These are phyloP conservation scores for Thermothielavioides terrestris DNA, from an alignment of 495 filamentous ascomycete genomes.

Conservation along the genomic window DNA sequence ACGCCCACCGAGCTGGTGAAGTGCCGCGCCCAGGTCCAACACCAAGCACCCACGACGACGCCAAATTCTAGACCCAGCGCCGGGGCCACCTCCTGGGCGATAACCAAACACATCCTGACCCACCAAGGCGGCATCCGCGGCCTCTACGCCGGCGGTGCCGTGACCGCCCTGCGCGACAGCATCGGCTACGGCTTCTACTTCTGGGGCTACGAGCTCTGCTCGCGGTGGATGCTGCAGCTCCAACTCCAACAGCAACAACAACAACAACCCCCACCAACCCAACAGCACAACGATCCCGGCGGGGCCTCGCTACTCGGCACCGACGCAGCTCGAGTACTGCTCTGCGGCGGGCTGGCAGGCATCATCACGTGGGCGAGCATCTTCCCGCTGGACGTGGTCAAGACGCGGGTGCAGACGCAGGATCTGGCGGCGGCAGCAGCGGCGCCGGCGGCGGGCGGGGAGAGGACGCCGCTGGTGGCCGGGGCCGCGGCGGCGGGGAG, in stretches of 20 bases:
- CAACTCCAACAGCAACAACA: neutral
- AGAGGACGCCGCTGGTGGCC: constrained; percentile 28
- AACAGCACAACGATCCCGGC: no score
- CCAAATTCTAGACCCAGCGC: neutral
- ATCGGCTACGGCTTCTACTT: constrained; percentile 94
- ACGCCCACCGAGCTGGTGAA: constrained; percentile 85
- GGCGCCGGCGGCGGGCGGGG: constrained; percentile 6
- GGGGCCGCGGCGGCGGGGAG: constrained; percentile 9
- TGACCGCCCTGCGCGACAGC: constrained; percentile 73
- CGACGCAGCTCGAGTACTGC: constrained; percentile 54
- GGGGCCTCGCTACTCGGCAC: no score
- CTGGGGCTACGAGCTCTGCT: constrained; percentile 72
- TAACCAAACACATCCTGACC: constrained; percentile 54
- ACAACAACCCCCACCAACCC: neutral
- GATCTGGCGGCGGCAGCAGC: constrained; percentile 21
- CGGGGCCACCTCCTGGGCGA: constrained; percentile 43
- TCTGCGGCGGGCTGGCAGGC: constrained; percentile 80
- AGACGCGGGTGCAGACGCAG: constrained; percentile 76
- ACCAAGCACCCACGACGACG: constrained; percentile 22
- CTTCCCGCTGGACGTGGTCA: constrained; percentile 82
- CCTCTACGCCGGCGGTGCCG: constrained; percentile 65
- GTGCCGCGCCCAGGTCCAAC: constrained; percentile 58
- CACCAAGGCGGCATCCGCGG: constrained; percentile 55
- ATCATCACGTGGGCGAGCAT: constrained; percentile 78
- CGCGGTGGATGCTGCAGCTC: constrained; percentile 36